phyloP scores from a whole-genome alignment of 768 basidiomycete species.

The Botryobasidium botryosum region DNA sequence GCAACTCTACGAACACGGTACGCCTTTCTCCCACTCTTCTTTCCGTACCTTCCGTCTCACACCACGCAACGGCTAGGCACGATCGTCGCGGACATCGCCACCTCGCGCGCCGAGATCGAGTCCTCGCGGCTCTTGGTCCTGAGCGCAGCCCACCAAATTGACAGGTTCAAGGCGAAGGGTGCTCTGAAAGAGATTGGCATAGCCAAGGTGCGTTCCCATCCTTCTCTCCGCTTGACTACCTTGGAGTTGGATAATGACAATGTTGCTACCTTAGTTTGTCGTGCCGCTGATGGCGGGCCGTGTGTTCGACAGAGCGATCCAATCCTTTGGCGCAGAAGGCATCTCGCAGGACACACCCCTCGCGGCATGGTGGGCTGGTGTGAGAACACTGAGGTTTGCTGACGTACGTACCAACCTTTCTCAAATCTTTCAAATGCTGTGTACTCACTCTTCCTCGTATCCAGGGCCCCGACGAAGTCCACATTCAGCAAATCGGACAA shows the following conservation, averaged over 20 bases:
- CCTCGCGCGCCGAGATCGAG: conserved; percentile 88
- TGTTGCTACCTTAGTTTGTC: conserved; percentile 44
- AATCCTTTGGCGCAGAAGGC: conserved; percentile 93
- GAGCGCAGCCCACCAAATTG: conserved; percentile 86
- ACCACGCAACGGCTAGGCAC: conserved; percentile 37
- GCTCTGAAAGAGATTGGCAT: conserved; percentile 96
- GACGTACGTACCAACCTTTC: conserved; percentile 38
- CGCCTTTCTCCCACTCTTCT: conserved; percentile 10
- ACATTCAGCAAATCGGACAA: conserved; percentile 90
- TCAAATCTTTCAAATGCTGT: background rate
- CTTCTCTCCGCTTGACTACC: background rate
- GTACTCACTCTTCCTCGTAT: conserved; percentile 1
- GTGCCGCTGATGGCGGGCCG: conserved; percentile 80
- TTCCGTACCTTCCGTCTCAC: background rate
- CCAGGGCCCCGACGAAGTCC: conserved; percentile 40
- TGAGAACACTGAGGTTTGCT: conserved; percentile 78
- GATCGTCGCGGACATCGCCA: conserved; percentile 79
- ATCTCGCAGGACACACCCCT: conserved; percentile 78
- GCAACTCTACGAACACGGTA: conserved; percentile 78
- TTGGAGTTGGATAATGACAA: background rate
- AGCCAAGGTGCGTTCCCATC: conserved; percentile 52
- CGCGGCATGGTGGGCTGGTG: conserved; percentile 54
- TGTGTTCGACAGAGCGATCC: conserved; percentile 91
- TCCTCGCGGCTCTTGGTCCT: conserved; percentile 72
- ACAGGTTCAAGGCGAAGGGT: conserved; percentile 79